Evolutionary conservation across 352 stramenopile genomes (phyloP), one percentile per base, ranked within the genome.

Genomic region (Phytophthora pini): DNA sequence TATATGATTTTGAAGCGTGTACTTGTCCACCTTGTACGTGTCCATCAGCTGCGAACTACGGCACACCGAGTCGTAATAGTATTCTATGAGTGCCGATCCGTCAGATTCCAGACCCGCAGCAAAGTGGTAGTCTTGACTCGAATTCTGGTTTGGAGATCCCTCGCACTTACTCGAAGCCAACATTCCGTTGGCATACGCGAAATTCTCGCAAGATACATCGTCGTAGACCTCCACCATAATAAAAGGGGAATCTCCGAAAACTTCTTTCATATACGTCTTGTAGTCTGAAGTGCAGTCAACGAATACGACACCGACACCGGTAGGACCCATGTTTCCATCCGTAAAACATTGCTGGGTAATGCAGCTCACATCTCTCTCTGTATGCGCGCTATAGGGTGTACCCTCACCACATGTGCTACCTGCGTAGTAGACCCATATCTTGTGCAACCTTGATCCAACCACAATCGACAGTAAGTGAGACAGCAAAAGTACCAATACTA

Each of bases 261-360:
- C 29, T 5, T 51, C 47, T 4, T 22, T n/a, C 46, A 64, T 61
- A n/a, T 17, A 60, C 17, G 40, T 61, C 22, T 65, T 55, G 53
- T 73, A 73, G 38, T 73, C 52, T 7, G 58, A 65, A n/a, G 65
- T 69, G 24, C 65, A 73, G 26, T 69, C 65, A n/a, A 69, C 55
- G 2, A 53, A 60, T 2, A 27, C 48, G 34, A 69, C 32, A 0
- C 65, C 64, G 24, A 63, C 41, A 36, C 38, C 29, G 6, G 59
- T 54, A 36, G 59, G 15, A 31, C 51, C 61, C 55, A 49, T 32
- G 39, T 69, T 69, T 0, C 40, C 52, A 39, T 73, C 59, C 26
- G 40, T 22, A 2, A 32, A 5, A 29, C 65, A 73, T 12, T 11
- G 31, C 1, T 57, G 2, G 12, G 55, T 46, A 12, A 15, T 44